A percentile compares a stretch with the other conserved stretches of the same genome.
These are phyloP conservation scores for Edaphochlamys debaryana DNA, from an alignment of 139 green algal genomes.

Conservation along the genomic window DNA sequence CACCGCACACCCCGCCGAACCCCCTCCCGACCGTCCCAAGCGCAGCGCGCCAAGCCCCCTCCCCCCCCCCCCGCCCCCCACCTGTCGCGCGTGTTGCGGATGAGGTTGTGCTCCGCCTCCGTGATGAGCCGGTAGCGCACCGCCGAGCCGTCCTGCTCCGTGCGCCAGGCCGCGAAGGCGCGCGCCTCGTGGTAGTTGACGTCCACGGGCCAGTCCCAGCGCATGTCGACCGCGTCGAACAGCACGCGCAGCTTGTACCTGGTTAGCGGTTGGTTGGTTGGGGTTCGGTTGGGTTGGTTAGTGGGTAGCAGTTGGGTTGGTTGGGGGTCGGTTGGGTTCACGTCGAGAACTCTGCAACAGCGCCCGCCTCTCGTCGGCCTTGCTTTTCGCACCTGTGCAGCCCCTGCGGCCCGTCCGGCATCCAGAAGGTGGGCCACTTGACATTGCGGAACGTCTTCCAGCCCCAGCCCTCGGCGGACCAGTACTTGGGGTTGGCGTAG, in stretches of 20 bases:
- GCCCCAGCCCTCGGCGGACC: slow-evolving; percentile 79
- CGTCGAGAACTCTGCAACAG: too few species aligned
- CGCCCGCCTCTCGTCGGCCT: too few species aligned
- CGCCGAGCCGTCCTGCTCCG: slow-evolving; percentile 54
- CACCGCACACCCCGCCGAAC: neutral
- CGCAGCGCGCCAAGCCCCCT: too few species aligned
- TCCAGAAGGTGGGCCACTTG: slow-evolving; percentile 89
- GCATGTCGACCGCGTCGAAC: slow-evolving; percentile 77
- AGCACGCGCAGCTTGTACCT: slow-evolving; percentile 77
- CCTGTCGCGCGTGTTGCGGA: slow-evolving; percentile 56
- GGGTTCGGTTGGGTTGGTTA: too few species aligned
- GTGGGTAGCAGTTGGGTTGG: too few species aligned
- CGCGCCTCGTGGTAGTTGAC: slow-evolving; percentile 81
- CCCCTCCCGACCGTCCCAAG: too few species aligned
- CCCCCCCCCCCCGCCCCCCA: neutral
- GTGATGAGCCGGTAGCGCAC: slow-evolving; percentile 73
- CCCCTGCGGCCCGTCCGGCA: slow-evolving; percentile 69
- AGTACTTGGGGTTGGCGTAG: slow-evolving; percentile 71
- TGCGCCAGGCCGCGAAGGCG: slow-evolving; percentile 77
- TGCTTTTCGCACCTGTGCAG: slow-evolving; percentile 58
- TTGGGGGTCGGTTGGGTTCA: too few species aligned
- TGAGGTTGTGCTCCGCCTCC: slow-evolving; percentile 74
- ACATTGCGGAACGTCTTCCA: slow-evolving; percentile 86
- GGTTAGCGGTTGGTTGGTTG: neutral
- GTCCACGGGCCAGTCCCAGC: slow-evolving; percentile 73